phyloP scores from a whole-genome alignment of 331 rosid species.

The Erythrophleum ivorense region DNA sequence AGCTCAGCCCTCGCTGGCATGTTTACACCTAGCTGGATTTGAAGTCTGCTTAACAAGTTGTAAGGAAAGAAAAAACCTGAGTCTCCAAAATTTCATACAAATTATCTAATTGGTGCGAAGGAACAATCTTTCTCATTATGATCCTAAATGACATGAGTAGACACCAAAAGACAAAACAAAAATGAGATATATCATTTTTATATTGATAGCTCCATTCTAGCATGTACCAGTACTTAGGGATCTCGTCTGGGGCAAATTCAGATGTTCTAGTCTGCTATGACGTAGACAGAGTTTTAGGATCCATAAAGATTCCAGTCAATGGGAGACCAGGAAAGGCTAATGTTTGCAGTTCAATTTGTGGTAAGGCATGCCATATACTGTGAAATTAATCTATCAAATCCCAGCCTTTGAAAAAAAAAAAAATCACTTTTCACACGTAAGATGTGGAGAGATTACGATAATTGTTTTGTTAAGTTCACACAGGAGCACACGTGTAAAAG shows the following conservation, averaged over 20 bases:
- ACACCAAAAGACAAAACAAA: neutral
- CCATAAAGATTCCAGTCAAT: constrained; percentile 11
- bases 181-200: neutral
- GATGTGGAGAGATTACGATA: neutral
- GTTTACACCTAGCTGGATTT: constrained; percentile 97
- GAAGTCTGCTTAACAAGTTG: constrained; percentile 63
- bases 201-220: constrained; percentile 16
- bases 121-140: constrained; percentile 8
- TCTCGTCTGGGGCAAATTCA: constrained; percentile 6
- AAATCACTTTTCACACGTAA: constrained; percentile 3
- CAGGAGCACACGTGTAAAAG: constrained; percentile 1
- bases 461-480: neutral
- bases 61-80: constrained; percentile 4
- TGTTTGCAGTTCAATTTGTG: constrained; percentile 18
- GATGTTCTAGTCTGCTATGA: neutral
- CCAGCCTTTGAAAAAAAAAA: neutral
- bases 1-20: constrained; percentile 99
- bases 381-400: constrained; percentile 19
- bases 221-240: neutral
- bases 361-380: constrained; percentile 1
- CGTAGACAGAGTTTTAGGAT: neutral
- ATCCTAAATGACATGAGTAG: constrained; percentile 20
- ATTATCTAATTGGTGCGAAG: neutral
- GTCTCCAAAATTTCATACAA: constrained; percentile 27
- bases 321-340: neutral